Evolutionary conservation across 78 protist genomes (phyloP).

Genomic region (Dictyostelium citrinum): DNA sequence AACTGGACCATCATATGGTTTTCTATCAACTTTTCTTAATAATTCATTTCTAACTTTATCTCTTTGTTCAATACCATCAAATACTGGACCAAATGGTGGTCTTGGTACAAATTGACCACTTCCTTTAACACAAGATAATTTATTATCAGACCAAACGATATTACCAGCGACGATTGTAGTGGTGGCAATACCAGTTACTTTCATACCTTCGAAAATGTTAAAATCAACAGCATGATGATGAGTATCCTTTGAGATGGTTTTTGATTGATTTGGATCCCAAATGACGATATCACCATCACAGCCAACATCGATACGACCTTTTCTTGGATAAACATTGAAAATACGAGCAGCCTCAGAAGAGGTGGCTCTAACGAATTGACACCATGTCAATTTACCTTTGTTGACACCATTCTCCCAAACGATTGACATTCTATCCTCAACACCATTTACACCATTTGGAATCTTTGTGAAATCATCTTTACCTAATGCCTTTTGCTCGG

Average conservation of each 20-base stretch:
- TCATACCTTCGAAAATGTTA: constrained; percentile 91
- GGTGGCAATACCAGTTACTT: constrained; percentile 79
- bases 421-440: constrained; percentile 92
- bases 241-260: constrained; percentile 81
- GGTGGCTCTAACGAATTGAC: constrained; percentile 89
- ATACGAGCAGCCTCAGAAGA: constrained; percentile 88
- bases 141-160: constrained; percentile 64
- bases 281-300: constrained; percentile 91
- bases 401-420: constrained; percentile 88
- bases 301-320: constrained; percentile 91
- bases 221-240: constrained; percentile 91
- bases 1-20: constrained; percentile 78
- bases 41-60: constrained; percentile 66
- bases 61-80: constrained; percentile 71
- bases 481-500: constrained; percentile 89
- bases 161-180: constrained; percentile 64
- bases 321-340: constrained; percentile 92
- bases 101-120: constrained; percentile 79
- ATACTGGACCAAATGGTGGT: constrained; percentile 63
- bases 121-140: constrained; percentile 45
- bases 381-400: constrained; percentile 63
- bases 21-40: constrained; percentile 76
- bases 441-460: constrained; percentile 89
- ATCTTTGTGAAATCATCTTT: constrained; percentile 89
- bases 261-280: constrained; percentile 85